These are phyloP conservation scores for Hygrocybe punicea DNA, from an alignment of 768 basidiomycete species.

Conservation along the genomic window DNA sequence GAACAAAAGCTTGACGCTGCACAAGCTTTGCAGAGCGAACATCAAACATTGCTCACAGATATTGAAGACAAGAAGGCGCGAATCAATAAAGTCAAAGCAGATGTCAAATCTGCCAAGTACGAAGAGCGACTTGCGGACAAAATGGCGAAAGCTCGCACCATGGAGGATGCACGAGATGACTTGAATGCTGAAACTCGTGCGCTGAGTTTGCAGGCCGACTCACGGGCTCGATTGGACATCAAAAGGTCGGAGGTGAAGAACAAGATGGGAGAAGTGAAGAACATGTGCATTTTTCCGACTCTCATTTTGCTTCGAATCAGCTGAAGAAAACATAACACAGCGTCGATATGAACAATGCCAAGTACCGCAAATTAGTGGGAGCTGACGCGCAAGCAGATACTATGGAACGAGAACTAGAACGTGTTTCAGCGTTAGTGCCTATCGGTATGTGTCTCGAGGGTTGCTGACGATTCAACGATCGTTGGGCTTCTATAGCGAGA, in stretches of 20 bases:
- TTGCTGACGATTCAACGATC: neutral
- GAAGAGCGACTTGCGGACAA: slow-evolving; percentile 62
- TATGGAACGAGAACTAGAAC: slow-evolving; percentile 73
- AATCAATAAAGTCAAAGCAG: slow-evolving; percentile 55
- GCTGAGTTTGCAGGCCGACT: slow-evolving; percentile 75
- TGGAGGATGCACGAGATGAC: slow-evolving; percentile 68
- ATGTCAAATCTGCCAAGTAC: slow-evolving; percentile 58
- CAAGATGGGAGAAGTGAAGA: slow-evolving; percentile 64
- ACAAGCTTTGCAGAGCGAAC: slow-evolving; percentile 50
- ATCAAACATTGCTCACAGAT: slow-evolving; percentile 54
- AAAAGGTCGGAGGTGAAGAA: slow-evolving; percentile 64
- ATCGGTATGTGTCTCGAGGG: neutral
- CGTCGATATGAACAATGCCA: slow-evolving; percentile 55
- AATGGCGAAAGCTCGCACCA: slow-evolving; percentile 45
- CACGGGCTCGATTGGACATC: slow-evolving; percentile 73
- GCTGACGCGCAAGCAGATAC: slow-evolving; percentile 54
- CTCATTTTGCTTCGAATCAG: neutral
- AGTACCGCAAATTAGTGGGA: slow-evolving; percentile 65
- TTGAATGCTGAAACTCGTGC: slow-evolving; percentile 68
- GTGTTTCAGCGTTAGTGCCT: slow-evolving; percentile 49
- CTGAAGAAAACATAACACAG: slow-evolving; percentile 37
- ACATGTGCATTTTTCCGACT: slow-evolving; percentile 48
- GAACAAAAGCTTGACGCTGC: slow-evolving; percentile 58
- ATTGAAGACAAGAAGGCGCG: slow-evolving; percentile 67
- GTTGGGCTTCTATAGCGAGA: slow-evolving; percentile 45